Percentiles rank a stretch among this genome's conserved stretches.
Conservation (phyloP, 345 rosid genomes). For the Eucalyptus curtisii region DNA sequence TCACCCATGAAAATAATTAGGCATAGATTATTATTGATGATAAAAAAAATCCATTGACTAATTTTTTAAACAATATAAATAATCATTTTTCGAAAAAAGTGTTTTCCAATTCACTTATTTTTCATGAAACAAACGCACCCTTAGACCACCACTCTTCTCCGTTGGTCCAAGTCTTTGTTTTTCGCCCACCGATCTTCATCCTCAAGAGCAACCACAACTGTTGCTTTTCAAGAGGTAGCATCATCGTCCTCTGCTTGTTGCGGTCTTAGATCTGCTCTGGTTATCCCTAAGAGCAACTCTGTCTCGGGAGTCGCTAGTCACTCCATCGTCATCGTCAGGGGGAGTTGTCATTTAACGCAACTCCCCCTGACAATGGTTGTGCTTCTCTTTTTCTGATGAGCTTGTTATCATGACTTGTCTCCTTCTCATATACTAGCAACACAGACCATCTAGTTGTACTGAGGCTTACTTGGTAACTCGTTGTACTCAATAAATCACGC, state of each 20-base stretch:
- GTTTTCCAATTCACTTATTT: too few relatives aligned
- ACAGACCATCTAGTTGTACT: neutral
- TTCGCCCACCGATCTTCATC: neutral
- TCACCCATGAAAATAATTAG: too few relatives aligned
- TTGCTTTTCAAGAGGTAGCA: neutral
- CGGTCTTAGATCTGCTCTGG: neutral
- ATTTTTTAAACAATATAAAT: too few relatives aligned
- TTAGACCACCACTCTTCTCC: neutral
- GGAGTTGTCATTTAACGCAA: neutral
- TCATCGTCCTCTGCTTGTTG: neutral
- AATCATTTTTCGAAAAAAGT: too few relatives aligned
- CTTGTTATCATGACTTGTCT: neutral
- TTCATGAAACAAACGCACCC: rapidly evolving
- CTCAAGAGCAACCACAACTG: neutral
- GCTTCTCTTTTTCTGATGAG: neutral
- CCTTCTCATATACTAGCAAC: neutral
- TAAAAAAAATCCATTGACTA: too few relatives aligned
- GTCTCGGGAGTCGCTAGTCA: neutral
- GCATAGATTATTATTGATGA: rapidly evolving
- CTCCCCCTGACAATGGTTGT: neutral
- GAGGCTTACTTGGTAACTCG: neutral
- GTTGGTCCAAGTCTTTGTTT: neutral
- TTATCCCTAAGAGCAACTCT: neutral
- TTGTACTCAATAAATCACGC: neutral
- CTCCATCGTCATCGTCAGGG: neutral